Base-by-base conservation (phyloP, 495 filamentous ascomycete genomes). In the Annulohypoxylon nitens region DNA sequence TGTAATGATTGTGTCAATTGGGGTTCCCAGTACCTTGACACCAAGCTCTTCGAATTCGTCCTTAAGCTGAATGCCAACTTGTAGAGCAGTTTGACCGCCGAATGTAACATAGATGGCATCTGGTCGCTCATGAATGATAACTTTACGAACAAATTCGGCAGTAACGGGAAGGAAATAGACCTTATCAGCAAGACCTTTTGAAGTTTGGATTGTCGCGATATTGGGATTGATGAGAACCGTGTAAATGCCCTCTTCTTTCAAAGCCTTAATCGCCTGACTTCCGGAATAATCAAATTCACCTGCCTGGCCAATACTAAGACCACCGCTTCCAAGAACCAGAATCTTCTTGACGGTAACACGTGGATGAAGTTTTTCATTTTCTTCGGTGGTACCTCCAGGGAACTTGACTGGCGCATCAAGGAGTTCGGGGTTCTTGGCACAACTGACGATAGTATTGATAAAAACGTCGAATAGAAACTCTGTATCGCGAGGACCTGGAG, bases 211-310 rank as follows among this genome's bases (percentile, higher is more conserved):
- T 30, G 95, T 99, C 41, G 95, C 95, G 75, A 99, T 99, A 81
- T 99, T 99, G 53, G 95, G 96, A 82, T 99, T 99, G 84, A 99
- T 95, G 63, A 99, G 89, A 67, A 99, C 90, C 2, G 96, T 97
- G 74, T 93, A 90, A 69, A 99, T 94, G 68, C 93, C 92, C 73
- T 97, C 95, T 81, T 98, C 95, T 82, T 97, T 99, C 64, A 99
- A 83, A 16, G 95, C 95, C 85, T 98, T 98, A 76, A 98, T 93
- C 30, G 95, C 95, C 81, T 97, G 89, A 79, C 89, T 92, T 80
- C 95, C 95, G n/a, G 95, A 97, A 82, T 98, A 97, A 81, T 97
- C 95, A 75, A 98, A 98, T 82, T 98, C 95, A 78, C 95, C 95
- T 72, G 95, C 95, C 81, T 98, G 95, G 12, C 95, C 95, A 82